Conservation (phyloP, 2,329 filamentous ascomycete species). For the Didymella keratinophila region DNA sequence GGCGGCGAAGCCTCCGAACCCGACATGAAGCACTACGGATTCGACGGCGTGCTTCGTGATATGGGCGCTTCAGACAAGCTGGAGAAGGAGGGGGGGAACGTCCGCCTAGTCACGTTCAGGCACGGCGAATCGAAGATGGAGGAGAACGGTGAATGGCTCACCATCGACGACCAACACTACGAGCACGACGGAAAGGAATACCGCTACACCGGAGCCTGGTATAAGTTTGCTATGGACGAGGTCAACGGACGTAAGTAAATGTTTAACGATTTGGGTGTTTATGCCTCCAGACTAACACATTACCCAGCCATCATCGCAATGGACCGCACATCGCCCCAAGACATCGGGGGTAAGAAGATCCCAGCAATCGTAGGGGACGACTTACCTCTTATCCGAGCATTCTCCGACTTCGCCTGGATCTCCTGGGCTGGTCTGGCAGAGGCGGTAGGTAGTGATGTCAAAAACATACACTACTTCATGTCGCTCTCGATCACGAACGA, state of each 20-base stretch:
- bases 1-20: background rate
- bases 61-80: background rate
- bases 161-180: conserved; percentile 1
- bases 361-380: background rate
- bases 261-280: no score
- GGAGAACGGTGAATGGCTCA: background rate
- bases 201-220: conserved; percentile 4
- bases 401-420: conserved; percentile 11
- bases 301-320: conserved; percentile 2
- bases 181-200: background rate
- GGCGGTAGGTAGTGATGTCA: background rate
- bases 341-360: background rate
- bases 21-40: background rate
- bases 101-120: background rate
- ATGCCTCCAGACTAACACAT: background rate
- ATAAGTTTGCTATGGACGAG: background rate
- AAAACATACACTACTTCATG: conserved; percentile 9
- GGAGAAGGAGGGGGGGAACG: background rate
- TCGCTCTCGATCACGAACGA: conserved; percentile 12
- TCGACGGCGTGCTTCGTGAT: conserved; percentile 5
- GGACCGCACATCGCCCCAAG: conserved; percentile 1
- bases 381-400: conserved; percentile 6
- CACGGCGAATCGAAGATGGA: background rate
- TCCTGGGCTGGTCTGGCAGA: background rate
- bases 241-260: conserved; percentile 1